Evolutionary conservation across 2,329 filamentous ascomycete genomes (phyloP).

Genomic region (Pseudocercospora vitis): DNA sequence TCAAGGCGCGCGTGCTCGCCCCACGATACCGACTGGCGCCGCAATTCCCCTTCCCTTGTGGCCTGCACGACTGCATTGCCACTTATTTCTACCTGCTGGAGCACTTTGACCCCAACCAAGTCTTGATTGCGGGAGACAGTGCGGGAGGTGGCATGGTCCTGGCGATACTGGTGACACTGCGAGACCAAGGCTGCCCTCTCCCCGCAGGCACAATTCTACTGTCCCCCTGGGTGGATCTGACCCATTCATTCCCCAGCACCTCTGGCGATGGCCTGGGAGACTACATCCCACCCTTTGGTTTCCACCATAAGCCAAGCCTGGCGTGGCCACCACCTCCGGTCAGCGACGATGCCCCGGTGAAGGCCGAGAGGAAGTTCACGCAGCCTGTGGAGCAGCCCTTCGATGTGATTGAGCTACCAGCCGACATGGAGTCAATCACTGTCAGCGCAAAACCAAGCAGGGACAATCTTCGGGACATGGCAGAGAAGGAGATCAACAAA

Average conservation of each 20-base stretch:
- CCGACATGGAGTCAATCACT: slow-evolving; percentile 18
- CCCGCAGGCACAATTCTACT: slow-evolving; percentile 89
- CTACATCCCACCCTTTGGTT: slow-evolving; percentile 84
- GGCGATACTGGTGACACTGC: slow-evolving; percentile 72
- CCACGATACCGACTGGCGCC: slow-evolving; percentile 83
- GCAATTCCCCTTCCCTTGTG: slow-evolving; percentile 94
- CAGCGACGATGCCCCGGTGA: slow-evolving; percentile 56
- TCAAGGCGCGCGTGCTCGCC: slow-evolving; percentile 86
- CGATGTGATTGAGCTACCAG: slow-evolving; percentile 34
- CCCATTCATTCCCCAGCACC: slow-evolving; percentile 93
- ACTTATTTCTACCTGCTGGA: slow-evolving; percentile 81
- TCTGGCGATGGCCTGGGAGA: slow-evolving; percentile 70
- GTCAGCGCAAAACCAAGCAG: slow-evolving; percentile 18
- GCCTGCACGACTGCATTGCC: slow-evolving; percentile 83
- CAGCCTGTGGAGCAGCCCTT: slow-evolving; percentile 26
- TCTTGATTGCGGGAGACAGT: slow-evolving; percentile 87
- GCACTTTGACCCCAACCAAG: slow-evolving; percentile 73
- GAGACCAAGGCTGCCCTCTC: slow-evolving; percentile 78
- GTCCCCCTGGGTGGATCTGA: slow-evolving; percentile 93
- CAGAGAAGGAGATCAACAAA: slow-evolving; percentile 20
- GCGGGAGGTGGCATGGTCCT: slow-evolving; percentile 90
- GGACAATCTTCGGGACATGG: slow-evolving; percentile 17
- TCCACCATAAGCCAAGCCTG: slow-evolving; percentile 83
- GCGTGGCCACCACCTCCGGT: slow-evolving; percentile 92
- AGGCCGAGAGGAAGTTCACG: slow-evolving; percentile 25